A percentile compares a stretch with the other conserved stretches of the same genome.
phyloP scores from a whole-genome alignment of 2,329 filamentous ascomycete species.

The Colletotrichum falcatum region DNA sequence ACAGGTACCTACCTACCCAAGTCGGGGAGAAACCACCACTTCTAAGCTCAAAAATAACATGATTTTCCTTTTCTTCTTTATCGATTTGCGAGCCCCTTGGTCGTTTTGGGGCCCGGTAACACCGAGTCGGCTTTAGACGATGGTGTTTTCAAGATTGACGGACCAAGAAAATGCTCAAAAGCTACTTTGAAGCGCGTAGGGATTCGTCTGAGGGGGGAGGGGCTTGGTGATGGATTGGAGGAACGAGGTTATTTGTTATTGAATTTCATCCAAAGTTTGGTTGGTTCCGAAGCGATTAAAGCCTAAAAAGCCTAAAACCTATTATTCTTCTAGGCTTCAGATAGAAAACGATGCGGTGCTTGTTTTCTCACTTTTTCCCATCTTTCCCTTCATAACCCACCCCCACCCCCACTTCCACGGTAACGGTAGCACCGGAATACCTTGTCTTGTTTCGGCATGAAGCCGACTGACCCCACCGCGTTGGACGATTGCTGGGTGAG shows the following conservation, averaged over 20 bases:
- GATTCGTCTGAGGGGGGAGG: background rate
- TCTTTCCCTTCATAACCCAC: too few species aligned
- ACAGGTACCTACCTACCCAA: too few species aligned
- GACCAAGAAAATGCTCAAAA: slow-evolving; percentile 15
- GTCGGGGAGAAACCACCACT: background rate
- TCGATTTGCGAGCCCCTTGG: background rate
- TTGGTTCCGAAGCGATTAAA: background rate
- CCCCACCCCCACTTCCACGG: too few species aligned
- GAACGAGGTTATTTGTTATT: background rate
- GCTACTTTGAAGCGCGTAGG: slow-evolving; percentile 12
- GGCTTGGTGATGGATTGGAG: background rate
- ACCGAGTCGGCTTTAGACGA: slow-evolving; percentile 1
- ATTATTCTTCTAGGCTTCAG: background rate
- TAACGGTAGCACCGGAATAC: background rate
- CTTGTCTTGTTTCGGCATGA: background rate
- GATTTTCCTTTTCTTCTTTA: background rate
- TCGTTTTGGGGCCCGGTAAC: background rate
- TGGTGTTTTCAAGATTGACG: slow-evolving; percentile 2
- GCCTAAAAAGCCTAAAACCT: too few species aligned
- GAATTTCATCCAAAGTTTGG: background rate
- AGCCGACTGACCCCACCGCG: background rate
- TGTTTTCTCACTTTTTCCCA: background rate
- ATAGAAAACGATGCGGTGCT: background rate
- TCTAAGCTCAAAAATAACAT: background rate
- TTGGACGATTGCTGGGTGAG: background rate